Conservation (phyloP, 768 basidiomycete species). For the Astraeus odoratus region DNA sequence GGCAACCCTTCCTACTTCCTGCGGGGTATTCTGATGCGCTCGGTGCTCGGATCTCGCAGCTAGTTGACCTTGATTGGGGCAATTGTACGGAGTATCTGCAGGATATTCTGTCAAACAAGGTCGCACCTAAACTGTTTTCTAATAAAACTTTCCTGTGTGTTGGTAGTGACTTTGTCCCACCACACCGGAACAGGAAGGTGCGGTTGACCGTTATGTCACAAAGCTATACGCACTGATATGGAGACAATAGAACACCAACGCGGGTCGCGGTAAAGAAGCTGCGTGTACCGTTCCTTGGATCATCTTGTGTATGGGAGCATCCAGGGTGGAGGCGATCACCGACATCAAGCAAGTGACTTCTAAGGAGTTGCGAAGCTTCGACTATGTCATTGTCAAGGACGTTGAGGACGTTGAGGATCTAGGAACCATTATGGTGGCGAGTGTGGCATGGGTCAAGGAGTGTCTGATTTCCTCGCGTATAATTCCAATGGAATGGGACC, state of each 20-base stretch:
- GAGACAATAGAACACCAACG: slow-evolving; percentile 17
- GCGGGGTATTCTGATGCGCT: slow-evolving; percentile 40
- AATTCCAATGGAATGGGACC: slow-evolving; percentile 22
- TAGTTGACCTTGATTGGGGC: slow-evolving; percentile 45
- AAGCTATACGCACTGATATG: neutral
- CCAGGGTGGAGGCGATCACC: slow-evolving; percentile 56
- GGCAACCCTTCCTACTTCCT: slow-evolving; percentile 54
- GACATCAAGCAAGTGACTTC: slow-evolving; percentile 31
- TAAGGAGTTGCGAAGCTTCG: slow-evolving; percentile 32
- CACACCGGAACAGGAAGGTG: slow-evolving; percentile 20
- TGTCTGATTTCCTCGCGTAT: slow-evolving; percentile 61
- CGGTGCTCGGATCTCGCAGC: slow-evolving; percentile 37
- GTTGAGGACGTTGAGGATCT: slow-evolving; percentile 13
- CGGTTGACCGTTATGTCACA: neutral
- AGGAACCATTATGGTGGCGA: slow-evolving; percentile 34
- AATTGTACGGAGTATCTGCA: slow-evolving; percentile 43
- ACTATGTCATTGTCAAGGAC: slow-evolving; percentile 61
- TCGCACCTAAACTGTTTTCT: slow-evolving; percentile 51
- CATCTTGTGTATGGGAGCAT: slow-evolving; percentile 73
- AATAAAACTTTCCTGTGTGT: slow-evolving; percentile 54
- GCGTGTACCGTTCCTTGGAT: slow-evolving; percentile 53
- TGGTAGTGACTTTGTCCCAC: slow-evolving; percentile 47
- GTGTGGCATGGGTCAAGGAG: slow-evolving; percentile 72
- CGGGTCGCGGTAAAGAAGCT: slow-evolving; percentile 31
- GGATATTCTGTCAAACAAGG: slow-evolving; percentile 52